Evolutionary conservation across 768 basidiomycete species (phyloP).

Genomic region (Lentinula raphanica): DNA sequence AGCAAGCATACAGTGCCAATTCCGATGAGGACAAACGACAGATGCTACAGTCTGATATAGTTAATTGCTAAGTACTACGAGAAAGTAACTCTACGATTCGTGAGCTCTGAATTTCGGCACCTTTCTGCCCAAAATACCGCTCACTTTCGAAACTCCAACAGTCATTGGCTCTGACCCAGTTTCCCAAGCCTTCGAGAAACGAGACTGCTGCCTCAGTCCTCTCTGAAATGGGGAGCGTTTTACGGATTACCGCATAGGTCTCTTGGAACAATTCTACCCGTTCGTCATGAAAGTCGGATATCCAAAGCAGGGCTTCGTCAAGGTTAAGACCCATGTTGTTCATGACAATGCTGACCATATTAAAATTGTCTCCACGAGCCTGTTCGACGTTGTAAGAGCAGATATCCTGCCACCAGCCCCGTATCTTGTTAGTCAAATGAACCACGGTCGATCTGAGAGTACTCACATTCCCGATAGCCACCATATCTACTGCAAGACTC

Average conservation of each 20-base stretch:
- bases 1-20: too few species aligned
- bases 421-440: too few species aligned
- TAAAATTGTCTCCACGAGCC: conserved; percentile 34
- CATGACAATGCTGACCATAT: conserved; percentile 49
- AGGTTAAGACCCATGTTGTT: conserved; percentile 32
- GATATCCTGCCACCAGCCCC: conserved; percentile 16
- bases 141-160: conserved; percentile 46
- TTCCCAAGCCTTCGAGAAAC: conserved; percentile 44
- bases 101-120: conserved; percentile 24
- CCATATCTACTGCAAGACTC: conserved; percentile 24
- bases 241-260: conserved; percentile 16
- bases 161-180: conserved; percentile 46
- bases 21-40: too few species aligned
- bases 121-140: conserved; percentile 35
- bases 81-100: conserved; percentile 28
- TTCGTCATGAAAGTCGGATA: conserved; percentile 28
- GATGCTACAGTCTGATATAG: too few species aligned
- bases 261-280: conserved; percentile 34
- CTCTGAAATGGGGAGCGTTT: background rate
- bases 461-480: conserved; percentile 31
- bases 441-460: too few species aligned
- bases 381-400: conserved; percentile 24
- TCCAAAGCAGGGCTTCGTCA: conserved; percentile 34
- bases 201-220: conserved; percentile 23
- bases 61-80: too few species aligned